phyloP scores from a whole-genome alignment of 306 rosid species.

The cucumber (Cucumis sativus) region DNA sequence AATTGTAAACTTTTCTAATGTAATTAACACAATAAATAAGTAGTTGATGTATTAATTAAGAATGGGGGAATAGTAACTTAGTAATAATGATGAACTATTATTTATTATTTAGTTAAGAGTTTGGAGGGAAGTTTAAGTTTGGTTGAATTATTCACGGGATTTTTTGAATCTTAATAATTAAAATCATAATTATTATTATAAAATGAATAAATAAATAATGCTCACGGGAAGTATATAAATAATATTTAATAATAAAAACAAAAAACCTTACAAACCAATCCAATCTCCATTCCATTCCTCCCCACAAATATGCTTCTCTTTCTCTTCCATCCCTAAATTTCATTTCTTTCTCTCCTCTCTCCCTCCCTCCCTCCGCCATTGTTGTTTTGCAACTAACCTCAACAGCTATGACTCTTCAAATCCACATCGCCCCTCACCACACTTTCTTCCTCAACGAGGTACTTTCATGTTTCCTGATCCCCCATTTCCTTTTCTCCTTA shows the following conservation, averaged over 20 bases:
- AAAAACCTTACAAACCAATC: not conserved
- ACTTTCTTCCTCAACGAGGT: not conserved
- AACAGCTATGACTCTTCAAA: not conserved
- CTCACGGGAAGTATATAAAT: not conserved
- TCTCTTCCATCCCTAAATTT: not conserved
- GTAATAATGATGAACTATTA: too few relatives aligned
- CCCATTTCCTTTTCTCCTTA: not conserved
- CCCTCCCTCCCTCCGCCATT: not conserved
- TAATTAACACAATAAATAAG: too few relatives aligned
- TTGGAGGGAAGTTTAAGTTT: too few relatives aligned
- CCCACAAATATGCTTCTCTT: constrained; percentile 4
- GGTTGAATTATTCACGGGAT: not conserved
- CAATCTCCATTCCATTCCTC: not conserved
- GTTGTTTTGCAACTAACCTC: not conserved
- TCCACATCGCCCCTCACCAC: not conserved
- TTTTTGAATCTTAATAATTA: not conserved
- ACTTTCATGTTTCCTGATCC: not conserved
- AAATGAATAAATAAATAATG: not conserved
- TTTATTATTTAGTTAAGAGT: too few relatives aligned
- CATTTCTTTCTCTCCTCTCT: not conserved
- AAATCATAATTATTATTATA: not conserved
- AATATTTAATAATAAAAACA: too few relatives aligned
- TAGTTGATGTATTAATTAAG: too few relatives aligned
- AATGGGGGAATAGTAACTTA: too few relatives aligned
- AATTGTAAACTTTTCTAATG: too few relatives aligned